phyloP scores from a whole-genome alignment of 306 rosid genomes.

The Lathyrus tuberosus region DNA sequence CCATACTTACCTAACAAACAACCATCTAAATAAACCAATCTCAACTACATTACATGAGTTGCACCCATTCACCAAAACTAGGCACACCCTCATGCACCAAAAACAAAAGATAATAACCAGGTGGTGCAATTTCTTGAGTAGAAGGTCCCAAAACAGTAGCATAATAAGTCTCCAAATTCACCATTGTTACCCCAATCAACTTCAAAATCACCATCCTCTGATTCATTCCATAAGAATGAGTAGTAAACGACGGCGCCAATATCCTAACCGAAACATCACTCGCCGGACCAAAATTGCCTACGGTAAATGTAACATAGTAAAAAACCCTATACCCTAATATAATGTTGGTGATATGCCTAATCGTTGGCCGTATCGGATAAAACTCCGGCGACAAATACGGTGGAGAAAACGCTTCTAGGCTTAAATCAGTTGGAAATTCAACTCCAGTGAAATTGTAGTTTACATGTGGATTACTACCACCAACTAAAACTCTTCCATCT shows the following conservation, averaged over 20 bases:
- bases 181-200: slow-evolving; percentile 29
- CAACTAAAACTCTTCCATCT: slow-evolving; percentile 68
- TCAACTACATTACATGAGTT: slow-evolving; percentile 37
- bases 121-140: slow-evolving; percentile 57
- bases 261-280: slow-evolving; percentile 58
- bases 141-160: slow-evolving; percentile 62
- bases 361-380: slow-evolving; percentile 44
- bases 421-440: slow-evolving; percentile 68
- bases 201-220: slow-evolving; percentile 76
- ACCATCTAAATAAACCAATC: not conserved
- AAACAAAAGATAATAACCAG: slow-evolving; percentile 67
- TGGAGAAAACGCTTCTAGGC: slow-evolving; percentile 75
- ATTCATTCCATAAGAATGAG: slow-evolving; percentile 72
- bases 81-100: slow-evolving; percentile 67
- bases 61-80: slow-evolving; percentile 68
- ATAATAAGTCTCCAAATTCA: slow-evolving; percentile 33
- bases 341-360: slow-evolving; percentile 27
- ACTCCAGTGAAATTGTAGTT: slow-evolving; percentile 64
- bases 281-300: slow-evolving; percentile 10
- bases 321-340: slow-evolving; percentile 42
- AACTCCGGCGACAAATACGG: slow-evolving; percentile 54
- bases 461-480: slow-evolving; percentile 78
- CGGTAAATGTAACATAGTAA: slow-evolving; percentile 47
- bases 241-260: slow-evolving; percentile 69
- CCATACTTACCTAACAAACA: not conserved